Evolutionary conservation across 2,329 filamentous ascomycete genomes (phyloP).

Genomic region (Nakataea oryzae): DNA sequence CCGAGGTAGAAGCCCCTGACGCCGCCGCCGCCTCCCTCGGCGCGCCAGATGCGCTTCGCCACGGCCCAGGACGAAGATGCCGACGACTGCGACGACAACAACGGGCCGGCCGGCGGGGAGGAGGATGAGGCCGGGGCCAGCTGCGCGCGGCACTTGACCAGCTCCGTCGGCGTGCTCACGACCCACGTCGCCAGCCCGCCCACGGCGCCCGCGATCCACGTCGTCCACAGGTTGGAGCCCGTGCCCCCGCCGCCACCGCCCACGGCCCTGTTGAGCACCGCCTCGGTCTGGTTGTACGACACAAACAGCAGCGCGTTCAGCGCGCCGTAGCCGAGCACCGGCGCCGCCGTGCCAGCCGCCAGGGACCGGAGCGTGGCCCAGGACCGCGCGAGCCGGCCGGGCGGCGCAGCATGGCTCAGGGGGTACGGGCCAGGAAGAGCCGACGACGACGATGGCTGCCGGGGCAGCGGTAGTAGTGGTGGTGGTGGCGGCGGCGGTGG

Average conservation of each 20-base stretch:
- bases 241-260: background rate
- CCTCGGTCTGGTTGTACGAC: conserved; percentile 78
- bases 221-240: conserved; percentile 47
- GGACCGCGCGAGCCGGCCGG: conserved; percentile 1
- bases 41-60: conserved; percentile 46
- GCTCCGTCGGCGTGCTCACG: conserved; percentile 79
- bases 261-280: conserved; percentile 36
- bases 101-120: too few relatives aligned
- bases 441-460: conserved; percentile 7
- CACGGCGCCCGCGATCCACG: conserved; percentile 70
- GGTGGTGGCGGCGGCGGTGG: conserved; percentile 7
- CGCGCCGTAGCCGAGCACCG: conserved; percentile 80
- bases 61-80: conserved; percentile 50
- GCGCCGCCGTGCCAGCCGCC: conserved; percentile 64
- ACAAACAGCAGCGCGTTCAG: conserved; percentile 86
- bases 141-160: conserved; percentile 84
- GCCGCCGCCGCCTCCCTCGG: conserved; percentile 42
- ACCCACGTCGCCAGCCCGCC: conserved; percentile 80
- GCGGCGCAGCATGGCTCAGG: too few relatives aligned
- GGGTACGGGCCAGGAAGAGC: conserved; percentile 6
- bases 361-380: conserved; percentile 16
- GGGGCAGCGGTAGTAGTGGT: conserved; percentile 15
- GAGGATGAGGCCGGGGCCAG: conserved; percentile 23
- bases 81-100: conserved; percentile 16
- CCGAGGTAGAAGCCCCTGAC: conserved; percentile 69